Base-by-base conservation (phyloP, 2,329 filamentous ascomycete species). In the Alternaria alternata region DNA sequence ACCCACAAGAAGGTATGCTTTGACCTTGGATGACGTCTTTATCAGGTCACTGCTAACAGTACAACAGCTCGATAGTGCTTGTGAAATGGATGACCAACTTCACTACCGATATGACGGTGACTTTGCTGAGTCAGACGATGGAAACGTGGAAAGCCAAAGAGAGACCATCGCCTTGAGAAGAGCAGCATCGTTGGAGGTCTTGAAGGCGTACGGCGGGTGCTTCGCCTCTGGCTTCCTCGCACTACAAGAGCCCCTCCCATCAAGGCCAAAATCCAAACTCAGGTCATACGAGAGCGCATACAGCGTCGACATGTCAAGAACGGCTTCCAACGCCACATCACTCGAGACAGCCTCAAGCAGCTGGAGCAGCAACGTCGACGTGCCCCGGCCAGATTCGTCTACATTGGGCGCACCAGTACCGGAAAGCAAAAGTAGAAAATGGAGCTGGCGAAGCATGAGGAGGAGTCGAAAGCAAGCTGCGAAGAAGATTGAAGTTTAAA, bases 141-240 rank as follows among this genome's bases (percentile, higher is more conserved):
- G 59, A 28, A 69, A 73, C 14, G 51, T 60, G 7, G 60, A 68
- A 42, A 60, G 59, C 16, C 62, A 58, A 51, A 61, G 53, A 42
- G 58, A 64, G 24, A 60, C 67, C 16, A 67, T 72, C 32, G 69
- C 68, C 11, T 49, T 73, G 39, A 63, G 67, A 39, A 68, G 66
- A 51, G 64, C 66, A 16, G 69, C 72, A 16, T 73, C 72, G 4
- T 26, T 72, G 51, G 72, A 77, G 18, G 73, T 70, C 12, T 54
- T 77, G 53, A 72, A 74, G 52, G 66, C 76, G 11, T 78, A 78
- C 43, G 66, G 67, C 12, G 74, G 75, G 11, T 69, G 70, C 59
- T 72, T 74, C 41, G 67, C 74, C 11, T 76, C 72, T n/a, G 68
- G 69, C n/a, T 72, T 72, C 42, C 61, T 72, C 39, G 68, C 68